Evolutionary conservation across 169 alveolate genomes (phyloP).

Genomic region (Cardiosporidium cionae): DNA sequence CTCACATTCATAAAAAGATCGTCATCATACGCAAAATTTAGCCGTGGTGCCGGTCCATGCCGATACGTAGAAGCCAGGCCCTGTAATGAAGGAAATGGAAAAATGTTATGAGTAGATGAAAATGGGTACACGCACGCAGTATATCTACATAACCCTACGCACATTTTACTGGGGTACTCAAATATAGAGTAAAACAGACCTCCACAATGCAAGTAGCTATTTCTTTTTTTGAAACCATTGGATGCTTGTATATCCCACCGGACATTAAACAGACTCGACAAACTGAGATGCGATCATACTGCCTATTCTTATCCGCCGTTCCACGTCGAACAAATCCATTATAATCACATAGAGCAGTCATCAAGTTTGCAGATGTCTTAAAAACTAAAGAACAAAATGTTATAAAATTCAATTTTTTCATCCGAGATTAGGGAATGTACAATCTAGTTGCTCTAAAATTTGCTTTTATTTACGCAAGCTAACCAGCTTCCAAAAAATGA

Average conservation of each 20-base stretch:
- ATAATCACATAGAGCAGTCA: slow-evolving; percentile 66
- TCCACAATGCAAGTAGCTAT: slow-evolving; percentile 40
- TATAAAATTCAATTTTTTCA: too few species aligned
- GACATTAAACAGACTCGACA: slow-evolving; percentile 54
- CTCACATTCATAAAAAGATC: slow-evolving; percentile 34
- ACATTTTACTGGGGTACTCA: background rate
- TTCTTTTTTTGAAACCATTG: slow-evolving; percentile 47
- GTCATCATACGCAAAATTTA: slow-evolving; percentile 64
- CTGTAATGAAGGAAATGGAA: background rate
- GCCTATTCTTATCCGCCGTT: background rate
- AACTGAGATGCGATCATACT: slow-evolving; percentile 34
- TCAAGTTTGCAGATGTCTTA: slow-evolving; percentile 27
- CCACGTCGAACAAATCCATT: slow-evolving; percentile 64
- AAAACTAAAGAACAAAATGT: background rate
- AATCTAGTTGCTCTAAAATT: too few species aligned
- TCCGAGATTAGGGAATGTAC: too few species aligned
- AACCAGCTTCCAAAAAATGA: background rate
- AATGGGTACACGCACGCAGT: background rate
- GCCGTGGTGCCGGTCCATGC: slow-evolving; percentile 66
- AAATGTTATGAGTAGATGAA: background rate
- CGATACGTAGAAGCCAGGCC: slow-evolving; percentile 64
- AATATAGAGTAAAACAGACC: background rate
- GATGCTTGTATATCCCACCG: slow-evolving; percentile 40
- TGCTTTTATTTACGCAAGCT: too few species aligned
- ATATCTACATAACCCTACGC: background rate